Base-by-base conservation (phyloP, 192 early-diverging fungal genomes). In the Entomortierella lignicola region DNA sequence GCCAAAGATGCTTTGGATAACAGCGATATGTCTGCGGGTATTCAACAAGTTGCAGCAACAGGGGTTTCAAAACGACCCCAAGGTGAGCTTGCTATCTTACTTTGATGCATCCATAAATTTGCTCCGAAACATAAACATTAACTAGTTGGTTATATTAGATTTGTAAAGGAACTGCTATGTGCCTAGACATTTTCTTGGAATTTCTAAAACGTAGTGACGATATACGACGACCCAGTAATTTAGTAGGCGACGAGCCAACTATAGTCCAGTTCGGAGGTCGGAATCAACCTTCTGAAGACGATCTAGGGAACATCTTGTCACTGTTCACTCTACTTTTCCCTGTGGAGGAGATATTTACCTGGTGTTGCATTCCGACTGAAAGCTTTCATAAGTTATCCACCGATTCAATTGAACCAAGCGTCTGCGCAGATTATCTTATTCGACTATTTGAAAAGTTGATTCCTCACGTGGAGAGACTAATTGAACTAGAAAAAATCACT, bases 141-240 rank as follows among this genome's bases (percentile, higher is more conserved):
- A 47, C 20, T 47, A 4, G 15, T 20, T 11, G 44, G 20, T 47
- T 47, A 21, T 39, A 27, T 25, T 55, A 62, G 59, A 34, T 64
- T n/a, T 52, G 52, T 21, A 31, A 64, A 15, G 20, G 27, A 26
- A 42, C n/a, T 1, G 70, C 70, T 1, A 18, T 68, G 0, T 68
- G 72, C 20, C 32, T 77, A 3, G 72, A 77, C 42, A 47, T 77
- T 0, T 77, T 60, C 20, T 55, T 68, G 20, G 30, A 25, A 1
- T 56, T 59, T 17, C 6, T 77, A 15, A 39, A 55, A 8, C 42
- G 66, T 42, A 66, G 59, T 42, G 41, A 27, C 23, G 64, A 67
- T 6, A 57, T 55, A 2, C 50, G 57, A 10, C 29, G 27, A 13
- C 21, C 1, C 25, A 26, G 8, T 11, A 11, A 18, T 23, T 4